Conservation (phyloP, 2,329 filamentous ascomycete genomes). For the Chrysoporthe puriensis region DNA sequence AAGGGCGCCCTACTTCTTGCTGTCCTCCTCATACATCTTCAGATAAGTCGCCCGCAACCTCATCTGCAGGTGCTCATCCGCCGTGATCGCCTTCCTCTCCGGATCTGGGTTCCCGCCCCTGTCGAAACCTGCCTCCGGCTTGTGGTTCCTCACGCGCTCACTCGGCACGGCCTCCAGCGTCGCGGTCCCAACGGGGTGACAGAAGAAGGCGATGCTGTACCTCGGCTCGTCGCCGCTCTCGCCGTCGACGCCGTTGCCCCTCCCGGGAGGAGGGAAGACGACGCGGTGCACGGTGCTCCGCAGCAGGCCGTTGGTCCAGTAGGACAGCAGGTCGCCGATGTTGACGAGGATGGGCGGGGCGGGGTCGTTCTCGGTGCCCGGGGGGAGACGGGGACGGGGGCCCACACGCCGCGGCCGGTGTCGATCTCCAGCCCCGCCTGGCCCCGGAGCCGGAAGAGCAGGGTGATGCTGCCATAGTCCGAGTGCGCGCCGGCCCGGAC, state of each 20-base stretch:
- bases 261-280: conserved; percentile 62
- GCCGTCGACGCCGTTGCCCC: conserved; percentile 42
- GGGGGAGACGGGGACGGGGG: conserved; percentile 64
- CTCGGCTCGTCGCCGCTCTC: conserved; percentile 55
- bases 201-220: conserved; percentile 72
- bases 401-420: conserved; percentile 56
- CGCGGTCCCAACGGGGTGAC: conserved; percentile 61
- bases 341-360: conserved; percentile 81
- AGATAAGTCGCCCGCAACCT: conserved; percentile 63
- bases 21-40: conserved; percentile 50
- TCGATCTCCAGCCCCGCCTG: conserved; percentile 87
- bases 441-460: conserved; percentile 84
- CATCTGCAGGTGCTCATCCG: conserved; percentile 66
- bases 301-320: conserved; percentile 89
- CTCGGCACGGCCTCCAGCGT: conserved; percentile 64
- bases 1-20: conserved; percentile 5
- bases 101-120: conserved; percentile 49
- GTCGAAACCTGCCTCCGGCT: conserved; percentile 34
- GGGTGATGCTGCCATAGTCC: conserved; percentile 75
- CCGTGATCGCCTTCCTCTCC: conserved; percentile 61
- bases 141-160: conserved; percentile 50
- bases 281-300: conserved; percentile 90
- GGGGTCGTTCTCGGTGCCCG: conserved; percentile 59
- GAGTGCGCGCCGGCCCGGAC: conserved; percentile 90
- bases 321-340: conserved; percentile 70